Conservation (phyloP, 2,329 filamentous ascomycete genomes). For the Aspergillus pseudotamarii region DNA sequence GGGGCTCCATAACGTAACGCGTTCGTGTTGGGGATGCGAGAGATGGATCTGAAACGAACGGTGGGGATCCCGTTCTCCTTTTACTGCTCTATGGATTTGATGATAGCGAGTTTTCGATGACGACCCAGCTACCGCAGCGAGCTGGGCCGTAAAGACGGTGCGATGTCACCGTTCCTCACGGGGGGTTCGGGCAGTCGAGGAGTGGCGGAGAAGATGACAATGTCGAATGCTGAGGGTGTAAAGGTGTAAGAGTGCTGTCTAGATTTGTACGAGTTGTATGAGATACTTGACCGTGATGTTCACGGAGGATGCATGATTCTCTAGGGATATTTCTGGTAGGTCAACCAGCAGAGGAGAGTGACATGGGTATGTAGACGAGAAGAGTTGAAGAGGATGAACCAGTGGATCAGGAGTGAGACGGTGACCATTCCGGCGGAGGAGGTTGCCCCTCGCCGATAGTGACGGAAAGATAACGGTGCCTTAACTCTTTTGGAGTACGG, state of each 20-base stretch:
- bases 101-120: slow-evolving; percentile 6
- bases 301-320: slow-evolving; percentile 2
- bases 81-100: not conserved
- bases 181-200: not conserved
- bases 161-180: slow-evolving; percentile 9
- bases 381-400: not conserved
- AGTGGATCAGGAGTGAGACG: not conserved
- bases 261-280: not conserved
- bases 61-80: not conserved
- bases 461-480: not conserved
- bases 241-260: not conserved
- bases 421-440: not conserved
- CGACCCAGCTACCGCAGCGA: slow-evolving; percentile 23
- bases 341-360: not conserved
- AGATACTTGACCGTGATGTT: not conserved
- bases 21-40: slow-evolving; percentile 35
- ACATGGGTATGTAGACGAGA: not conserved
- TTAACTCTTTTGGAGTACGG: not conserved
- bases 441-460: slow-evolving; percentile 5
- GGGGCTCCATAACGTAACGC: slow-evolving; percentile 55
- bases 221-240: not conserved
- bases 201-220: not conserved
- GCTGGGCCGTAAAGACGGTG: slow-evolving; percentile 18
- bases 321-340: not conserved
- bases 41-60: not conserved